A percentile compares a stretch with the other conserved stretches of the same genome.
phyloP scores from a whole-genome alignment of 1,139 yeast species.

The Blastobotrys capitulatus region DNA sequence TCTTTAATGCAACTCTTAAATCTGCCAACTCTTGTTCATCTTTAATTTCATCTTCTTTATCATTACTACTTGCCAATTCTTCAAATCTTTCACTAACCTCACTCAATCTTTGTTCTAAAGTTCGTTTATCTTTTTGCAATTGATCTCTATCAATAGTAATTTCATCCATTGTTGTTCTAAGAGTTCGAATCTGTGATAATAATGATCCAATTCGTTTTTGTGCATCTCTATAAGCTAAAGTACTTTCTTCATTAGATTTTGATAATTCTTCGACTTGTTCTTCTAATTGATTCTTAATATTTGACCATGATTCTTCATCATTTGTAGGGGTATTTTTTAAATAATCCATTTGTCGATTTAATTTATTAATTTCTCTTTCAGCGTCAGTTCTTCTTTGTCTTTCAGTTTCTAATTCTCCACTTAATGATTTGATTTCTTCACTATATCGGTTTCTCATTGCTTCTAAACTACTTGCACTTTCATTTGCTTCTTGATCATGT shows the following conservation, averaged over 20 bases:
- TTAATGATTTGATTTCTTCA: slow-evolving; percentile 54
- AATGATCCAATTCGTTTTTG: slow-evolving; percentile 34
- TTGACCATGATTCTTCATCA: slow-evolving; percentile 30
- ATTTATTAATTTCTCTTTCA: slow-evolving; percentile 55
- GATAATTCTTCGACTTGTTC: slow-evolving; percentile 47
- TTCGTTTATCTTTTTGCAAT: slow-evolving; percentile 33
- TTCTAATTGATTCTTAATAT: slow-evolving; percentile 46
- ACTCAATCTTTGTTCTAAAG: slow-evolving; percentile 33
- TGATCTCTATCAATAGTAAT: slow-evolving; percentile 35
- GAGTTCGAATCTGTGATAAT: slow-evolving; percentile 32
- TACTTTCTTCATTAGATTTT: slow-evolving; percentile 44
- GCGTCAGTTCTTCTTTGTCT: slow-evolving; percentile 44
- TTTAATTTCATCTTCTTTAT: background rate
- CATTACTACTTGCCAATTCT: slow-evolving; percentile 21
- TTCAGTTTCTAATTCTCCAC: slow-evolving; percentile 53
- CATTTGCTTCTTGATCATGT: slow-evolving; percentile 24
- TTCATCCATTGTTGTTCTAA: slow-evolving; percentile 34
- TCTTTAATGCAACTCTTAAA: slow-evolving; percentile 20
- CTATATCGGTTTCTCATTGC: slow-evolving; percentile 40
- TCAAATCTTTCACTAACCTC: slow-evolving; percentile 29
- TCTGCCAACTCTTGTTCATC: slow-evolving; percentile 18
- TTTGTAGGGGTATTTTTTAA: slow-evolving; percentile 15
- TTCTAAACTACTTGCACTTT: slow-evolving; percentile 24
- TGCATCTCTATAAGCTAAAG: slow-evolving; percentile 35
- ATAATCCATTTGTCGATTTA: slow-evolving; percentile 21